Conservation (phyloP, 495 filamentous ascomycete genomes). For the Talaromyces borbonicus region DNA sequence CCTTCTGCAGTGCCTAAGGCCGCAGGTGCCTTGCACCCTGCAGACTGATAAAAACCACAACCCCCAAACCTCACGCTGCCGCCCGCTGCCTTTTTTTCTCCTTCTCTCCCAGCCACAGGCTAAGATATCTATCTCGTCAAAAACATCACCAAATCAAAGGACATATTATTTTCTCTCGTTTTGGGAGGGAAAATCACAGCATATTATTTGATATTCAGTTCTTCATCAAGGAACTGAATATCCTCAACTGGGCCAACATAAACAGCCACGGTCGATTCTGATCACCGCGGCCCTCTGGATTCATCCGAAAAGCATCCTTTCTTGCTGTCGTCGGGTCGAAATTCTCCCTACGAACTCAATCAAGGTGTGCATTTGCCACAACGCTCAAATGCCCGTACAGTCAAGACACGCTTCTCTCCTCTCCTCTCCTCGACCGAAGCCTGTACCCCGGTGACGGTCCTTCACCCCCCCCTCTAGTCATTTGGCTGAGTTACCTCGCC, state of each 20-base stretch:
- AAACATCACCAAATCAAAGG: neutral
- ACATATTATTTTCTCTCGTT: no score
- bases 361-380: constrained; percentile 14
- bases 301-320: neutral
- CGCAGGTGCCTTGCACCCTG: constrained; percentile 2
- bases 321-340: constrained; percentile 4
- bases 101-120: constrained; percentile 8
- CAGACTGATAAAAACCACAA: neutral
- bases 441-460: constrained; percentile 32
- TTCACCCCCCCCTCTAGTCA: neutral
- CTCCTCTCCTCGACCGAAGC: constrained; percentile 32
- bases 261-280: no score
- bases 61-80: neutral
- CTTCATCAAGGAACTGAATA: no score
- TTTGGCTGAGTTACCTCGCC: constrained; percentile 3
- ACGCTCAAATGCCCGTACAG: constrained; percentile 42
- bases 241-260: no score
- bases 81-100: constrained; percentile 1
- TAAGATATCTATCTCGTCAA: neutral
- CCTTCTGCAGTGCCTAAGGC: neutral
- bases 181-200: no score
- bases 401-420: constrained; percentile 30
- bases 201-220: no score
- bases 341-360: constrained; percentile 2
- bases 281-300: neutral